phyloP scores from a whole-genome alignment of 139 green algal species.

The Chlorella sp. region DNA sequence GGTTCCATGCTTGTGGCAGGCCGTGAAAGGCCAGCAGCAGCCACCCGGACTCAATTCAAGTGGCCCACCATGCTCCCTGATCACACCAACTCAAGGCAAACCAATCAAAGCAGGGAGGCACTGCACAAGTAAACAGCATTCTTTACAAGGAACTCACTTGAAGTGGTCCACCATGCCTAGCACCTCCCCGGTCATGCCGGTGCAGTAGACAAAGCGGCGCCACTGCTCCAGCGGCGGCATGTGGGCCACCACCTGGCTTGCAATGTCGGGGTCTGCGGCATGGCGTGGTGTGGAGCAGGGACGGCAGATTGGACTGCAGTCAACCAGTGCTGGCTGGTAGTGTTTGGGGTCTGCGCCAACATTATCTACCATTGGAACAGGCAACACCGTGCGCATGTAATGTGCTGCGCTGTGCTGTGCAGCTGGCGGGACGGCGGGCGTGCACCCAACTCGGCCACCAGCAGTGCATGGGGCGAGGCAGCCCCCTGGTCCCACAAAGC shows the following conservation, averaged over 20 bases:
- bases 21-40: too few species aligned
- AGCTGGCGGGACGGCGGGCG: not conserved
- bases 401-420: not conserved
- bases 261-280: conserved; percentile 9
- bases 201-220: conserved; percentile 88
- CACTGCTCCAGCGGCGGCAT: conserved; percentile 82
- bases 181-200: conserved; percentile 53
- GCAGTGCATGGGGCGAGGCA: not conserved
- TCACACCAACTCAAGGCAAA: too few species aligned
- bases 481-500: not conserved
- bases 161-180: conserved; percentile 91
- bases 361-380: too few species aligned
- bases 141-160: conserved; percentile 39
- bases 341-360: too few species aligned
- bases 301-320: too few species aligned
- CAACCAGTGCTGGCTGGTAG: too few species aligned
- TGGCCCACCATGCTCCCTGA: too few species aligned
- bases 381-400: not conserved
- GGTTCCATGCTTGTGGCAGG: too few species aligned
- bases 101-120: not conserved
- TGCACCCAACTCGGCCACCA: conserved; percentile 37
- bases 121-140: not conserved
- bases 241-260: conserved; percentile 40
- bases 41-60: too few species aligned
- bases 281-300: not conserved